Conservation (phyloP, 352 stramenopile species). For the Phytophthora sojae region DNA sequence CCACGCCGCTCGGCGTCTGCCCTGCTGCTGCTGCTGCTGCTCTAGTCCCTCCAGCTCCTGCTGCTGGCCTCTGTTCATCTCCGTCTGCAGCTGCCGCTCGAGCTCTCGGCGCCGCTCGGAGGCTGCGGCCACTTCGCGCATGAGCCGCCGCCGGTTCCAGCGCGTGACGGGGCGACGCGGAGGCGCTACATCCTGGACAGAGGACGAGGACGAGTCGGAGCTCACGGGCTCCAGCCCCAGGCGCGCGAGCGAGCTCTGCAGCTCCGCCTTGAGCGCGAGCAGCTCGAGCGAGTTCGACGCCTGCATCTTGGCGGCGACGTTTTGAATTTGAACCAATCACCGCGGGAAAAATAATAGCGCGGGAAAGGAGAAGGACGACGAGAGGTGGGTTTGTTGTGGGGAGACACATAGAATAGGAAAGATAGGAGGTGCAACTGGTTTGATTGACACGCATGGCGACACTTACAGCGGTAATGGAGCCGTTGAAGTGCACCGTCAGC, state of each 20-base stretch:
- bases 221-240: slow-evolving; percentile 25
- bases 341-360: slow-evolving; percentile 21
- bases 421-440: neutral
- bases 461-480: no score
- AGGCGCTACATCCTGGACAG: no score
- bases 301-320: slow-evolving; percentile 12
- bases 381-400: neutral
- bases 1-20: slow-evolving; percentile 24
- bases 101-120: slow-evolving; percentile 38
- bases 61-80: slow-evolving; percentile 32
- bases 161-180: slow-evolving; percentile 9
- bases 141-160: slow-evolving; percentile 41
- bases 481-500: no score
- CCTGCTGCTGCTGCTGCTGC: neutral
- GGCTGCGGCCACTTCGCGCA: slow-evolving; percentile 48
- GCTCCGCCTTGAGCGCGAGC: slow-evolving; percentile 66
- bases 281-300: slow-evolving; percentile 54
- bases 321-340: slow-evolving; percentile 38
- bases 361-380: neutral
- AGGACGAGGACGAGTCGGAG: neutral
- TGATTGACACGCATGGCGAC: neutral
- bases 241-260: slow-evolving; percentile 57
- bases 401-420: neutral
- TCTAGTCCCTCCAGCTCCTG: slow-evolving; percentile 3
- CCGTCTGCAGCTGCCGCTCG: slow-evolving; percentile 46